phyloP scores from a whole-genome alignment of 2,329 filamentous ascomycete genomes.

The Fusarium citri region DNA sequence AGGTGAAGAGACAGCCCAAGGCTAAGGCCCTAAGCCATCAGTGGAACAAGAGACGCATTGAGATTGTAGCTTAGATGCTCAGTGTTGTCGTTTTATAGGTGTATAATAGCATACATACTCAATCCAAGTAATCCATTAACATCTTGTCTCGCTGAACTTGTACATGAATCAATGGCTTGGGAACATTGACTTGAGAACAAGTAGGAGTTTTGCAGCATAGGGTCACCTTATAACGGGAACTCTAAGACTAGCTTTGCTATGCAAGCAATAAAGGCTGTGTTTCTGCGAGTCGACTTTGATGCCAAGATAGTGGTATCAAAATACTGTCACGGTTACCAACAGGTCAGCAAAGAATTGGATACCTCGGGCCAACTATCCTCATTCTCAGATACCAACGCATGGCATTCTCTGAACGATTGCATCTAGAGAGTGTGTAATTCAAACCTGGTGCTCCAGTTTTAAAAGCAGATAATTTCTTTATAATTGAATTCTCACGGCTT shows the following conservation, averaged over 20 bases:
- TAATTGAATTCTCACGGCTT: not conserved
- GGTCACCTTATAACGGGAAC: no score
- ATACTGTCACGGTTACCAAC: not conserved
- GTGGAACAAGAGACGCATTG: constrained; percentile 47
- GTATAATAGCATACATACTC: not conserved
- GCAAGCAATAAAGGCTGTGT: fast-evolving
- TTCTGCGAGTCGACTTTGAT: not conserved
- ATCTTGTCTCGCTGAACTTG: fast-evolving
- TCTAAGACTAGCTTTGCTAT: fast-evolving
- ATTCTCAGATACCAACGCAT: not conserved
- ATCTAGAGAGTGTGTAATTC: no score
- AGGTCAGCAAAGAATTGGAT: not conserved
- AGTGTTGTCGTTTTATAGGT: not conserved
- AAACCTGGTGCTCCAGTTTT: no score
- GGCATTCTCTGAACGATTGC: no score
- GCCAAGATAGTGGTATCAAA: not conserved
- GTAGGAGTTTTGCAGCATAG: no score
- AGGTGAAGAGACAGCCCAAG: constrained; percentile 66
- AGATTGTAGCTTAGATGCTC: not conserved
- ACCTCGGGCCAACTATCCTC: not conserved
- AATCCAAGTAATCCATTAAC: not conserved
- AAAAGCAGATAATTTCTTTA: not conserved
- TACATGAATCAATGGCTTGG: not conserved
- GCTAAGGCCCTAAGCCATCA: constrained; percentile 48
- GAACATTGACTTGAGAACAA: not conserved